Base-by-base conservation (phyloP, 2,329 filamentous ascomycete species). In the Trichoderma sp. region DNA sequence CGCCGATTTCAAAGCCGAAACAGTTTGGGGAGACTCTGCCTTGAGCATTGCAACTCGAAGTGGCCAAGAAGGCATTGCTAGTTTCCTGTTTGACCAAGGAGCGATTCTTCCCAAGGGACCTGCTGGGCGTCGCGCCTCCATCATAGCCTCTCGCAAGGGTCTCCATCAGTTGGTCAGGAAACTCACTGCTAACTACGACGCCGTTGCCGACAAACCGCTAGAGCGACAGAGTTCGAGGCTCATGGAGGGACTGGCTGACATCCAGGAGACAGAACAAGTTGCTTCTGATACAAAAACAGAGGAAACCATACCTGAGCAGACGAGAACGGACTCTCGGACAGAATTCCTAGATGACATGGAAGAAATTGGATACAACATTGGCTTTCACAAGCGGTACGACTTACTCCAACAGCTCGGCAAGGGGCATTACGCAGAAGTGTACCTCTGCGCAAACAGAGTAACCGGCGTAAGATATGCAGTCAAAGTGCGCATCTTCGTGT, bases 341-440 rank as follows among this genome's bases (percentile, higher is more conserved):
- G 62, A 53, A 17, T 65, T 65, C 12, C 20, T 65, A n/a, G 62
- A 65, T 15, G 62, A 15, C 2, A n/a, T 65, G 28, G 43, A 65
- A 34, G 62, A 65, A 9, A 26, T n/a, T 6, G 50, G 26, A 9
- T 65, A 65, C 28, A 65, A 30, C 4, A 53, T 34, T 11, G 43
- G 62, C 1, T 65, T 65, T 20, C 15, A n/a, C 30, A 68, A 68
- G 11, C 70, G 63, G 9, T 97, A 95, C 81, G 90, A 87, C 6
- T 85, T 95, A 26, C 86, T 92, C 43, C 90, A 94, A 73, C 91
- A 92, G 77, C 87, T 97, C 15, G 94, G 94, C 75, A 95, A 95
- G 79, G 94, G 94, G 3, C 93, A 97, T 78, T 97, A 95, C 79
- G 94, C 93, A 93, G 12, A 68, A 6, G 65, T 68, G 93, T 97